Base-by-base conservation (phyloP, 2,329 filamentous ascomycete species). In the Exutisphaerella laricina region DNA sequence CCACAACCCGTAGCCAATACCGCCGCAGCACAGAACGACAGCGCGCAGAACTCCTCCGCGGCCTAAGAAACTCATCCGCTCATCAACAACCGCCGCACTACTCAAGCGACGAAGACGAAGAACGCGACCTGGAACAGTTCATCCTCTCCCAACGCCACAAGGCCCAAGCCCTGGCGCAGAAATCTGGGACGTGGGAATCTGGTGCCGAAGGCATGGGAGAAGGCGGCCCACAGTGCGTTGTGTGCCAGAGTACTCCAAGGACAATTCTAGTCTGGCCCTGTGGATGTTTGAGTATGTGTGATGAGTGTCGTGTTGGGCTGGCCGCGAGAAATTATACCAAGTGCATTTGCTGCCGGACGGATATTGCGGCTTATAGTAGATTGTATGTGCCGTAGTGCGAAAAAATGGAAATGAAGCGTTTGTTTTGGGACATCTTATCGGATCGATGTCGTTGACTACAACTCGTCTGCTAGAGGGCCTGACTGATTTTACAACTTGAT, bases 291-390 rank as follows among this genome's bases (percentile, higher is more conserved):
- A 90, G 87, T 54, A 74, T 97, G 9, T 97, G 92, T 62, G 92
- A 98, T 63, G 92, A 97, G 54, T 97, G 92, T 62, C 77, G 92
- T 22, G 85, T 97, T 25, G 90, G 87, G 31, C 73, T 97, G 49
- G 92, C 92, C 3, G 89, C 94, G 80, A 94, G 96, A 63, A 97
- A 97, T 63, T 97, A 94, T 63, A 87, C 89, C 51, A 94, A 87
- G 61, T 98, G 92, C 62, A 89, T 97, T 28, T 97, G 90, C 58
- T 97, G 92, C 64, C 78, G 92, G 38, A 79, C 87, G 43, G 85
- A 92, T 56, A 88, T 97, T 21, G 79, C 80, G 42, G 92, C 89
- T 41, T 97, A 95, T 65, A 89, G 87, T 54, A 79, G 88, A 55
- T 80, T 98, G 47, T 98, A 85, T 71, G 88, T 97, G 29, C 92